Base-by-base conservation (phyloP, 768 basidiomycete species). In the Collybia sp. region DNA sequence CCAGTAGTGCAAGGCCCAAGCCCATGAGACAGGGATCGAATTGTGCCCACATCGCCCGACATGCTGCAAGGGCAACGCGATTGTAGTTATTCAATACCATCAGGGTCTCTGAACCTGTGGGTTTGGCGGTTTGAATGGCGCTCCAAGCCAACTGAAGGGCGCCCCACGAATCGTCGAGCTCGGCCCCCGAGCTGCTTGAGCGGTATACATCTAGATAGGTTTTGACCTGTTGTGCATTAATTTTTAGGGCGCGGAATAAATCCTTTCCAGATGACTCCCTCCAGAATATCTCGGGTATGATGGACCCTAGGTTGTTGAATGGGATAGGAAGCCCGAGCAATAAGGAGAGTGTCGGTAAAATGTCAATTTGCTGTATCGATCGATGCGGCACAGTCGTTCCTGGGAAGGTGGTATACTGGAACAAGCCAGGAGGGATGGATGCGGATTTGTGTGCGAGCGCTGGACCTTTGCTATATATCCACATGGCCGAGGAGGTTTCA, bases 241-340 rank as follows among this genome's bases (percentile, higher is more conserved):
- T 62, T 45, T 77, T 61, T 11, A 93, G 72, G 0, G 92, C 93
- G 4, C 66, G 68, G 25, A 66, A 64, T 2, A 93, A 70, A 11
- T 63, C 61, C 10, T 59, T 48, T 9, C 70, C 66, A 2, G 59
- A 55, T 31, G 52, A 50, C 41, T 72, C 70, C 40, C 77, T 75
- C 69, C 78, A 79, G 65, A 99, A 97, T 9, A 95, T 67, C 58
- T 98, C 95, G 0, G 96, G 95, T 25, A 99, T 90, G 48, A 96
- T 67, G 4, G 75, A 81, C 0, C 96, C 96, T 9, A 99, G 83
- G 54, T 94, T 97, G 64, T 94, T 96, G 70, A 86, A 97, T 0
- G 96, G 96, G 34, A 99, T 88, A 0, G 94, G 92, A 2, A 96
- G 70, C 12, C 96, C 95, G 9, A 98, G 81, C 12, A 96, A 78